A percentile compares a stretch with the other conserved stretches of the same genome.
Conservation (phyloP, 306 rosid genomes). For the Glycyrrhiza uralensis region DNA sequence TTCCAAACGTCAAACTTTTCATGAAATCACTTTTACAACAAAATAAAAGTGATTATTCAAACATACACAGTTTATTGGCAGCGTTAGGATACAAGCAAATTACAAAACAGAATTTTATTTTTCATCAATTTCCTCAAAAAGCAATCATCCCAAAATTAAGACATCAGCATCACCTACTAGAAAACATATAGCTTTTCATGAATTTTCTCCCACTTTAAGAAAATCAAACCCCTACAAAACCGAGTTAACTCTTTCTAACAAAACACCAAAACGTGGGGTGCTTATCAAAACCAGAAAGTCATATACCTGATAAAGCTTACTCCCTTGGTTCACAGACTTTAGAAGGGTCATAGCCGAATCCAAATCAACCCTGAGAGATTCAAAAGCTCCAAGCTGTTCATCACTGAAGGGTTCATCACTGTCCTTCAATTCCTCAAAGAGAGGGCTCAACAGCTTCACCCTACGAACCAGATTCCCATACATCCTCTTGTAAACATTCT, state of each 20-base stretch:
- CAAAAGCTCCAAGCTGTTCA: conserved; percentile 52
- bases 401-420: conserved; percentile 47
- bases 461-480: conserved; percentile 77
- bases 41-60: too few species aligned
- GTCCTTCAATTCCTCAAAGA: conserved; percentile 90
- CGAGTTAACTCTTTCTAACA: background rate
- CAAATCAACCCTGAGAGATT: conserved; percentile 61
- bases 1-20: too few species aligned
- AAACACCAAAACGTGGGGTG: conserved; percentile 7
- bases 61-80: background rate
- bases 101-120: background rate
- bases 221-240: background rate
- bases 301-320: conserved; percentile 85
- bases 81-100: background rate
- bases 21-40: too few species aligned
- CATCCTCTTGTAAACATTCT: conserved; percentile 62
- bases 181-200: background rate
- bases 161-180: background rate
- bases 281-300: background rate
- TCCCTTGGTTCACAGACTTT: conserved; percentile 60
- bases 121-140: background rate
- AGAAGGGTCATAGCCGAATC: conserved; percentile 61
- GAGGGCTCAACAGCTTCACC: conserved; percentile 77
- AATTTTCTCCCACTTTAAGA: background rate
- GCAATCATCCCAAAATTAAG: background rate